Conservation (phyloP, 106 monocot species). For the Amphibolis antarctica region DNA sequence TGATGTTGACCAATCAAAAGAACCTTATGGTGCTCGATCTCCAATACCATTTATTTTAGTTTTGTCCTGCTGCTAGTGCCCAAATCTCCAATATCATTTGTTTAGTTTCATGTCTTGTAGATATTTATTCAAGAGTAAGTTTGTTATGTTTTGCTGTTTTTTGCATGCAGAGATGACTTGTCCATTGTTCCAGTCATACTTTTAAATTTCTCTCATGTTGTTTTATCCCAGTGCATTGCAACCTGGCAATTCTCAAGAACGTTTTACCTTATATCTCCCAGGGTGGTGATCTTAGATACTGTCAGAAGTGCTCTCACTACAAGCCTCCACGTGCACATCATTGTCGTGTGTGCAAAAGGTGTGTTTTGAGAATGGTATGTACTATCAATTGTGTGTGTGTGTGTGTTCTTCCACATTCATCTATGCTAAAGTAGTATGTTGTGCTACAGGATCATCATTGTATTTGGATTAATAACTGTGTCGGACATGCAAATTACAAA, state of each 20-base stretch:
- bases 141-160: no score
- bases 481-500: conserved; percentile 96
- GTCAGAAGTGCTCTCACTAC: conserved; percentile 89
- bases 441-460: conserved; percentile 92
- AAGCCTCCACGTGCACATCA: conserved; percentile 98
- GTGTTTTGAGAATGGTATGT: conserved; percentile 95
- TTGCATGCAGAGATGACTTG: not conserved
- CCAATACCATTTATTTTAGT: no score
- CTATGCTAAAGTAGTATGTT: not conserved
- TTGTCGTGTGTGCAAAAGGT: conserved; percentile 96
- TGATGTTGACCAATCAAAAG: no score
- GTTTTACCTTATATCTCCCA: conserved; percentile 8
- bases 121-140: no score
- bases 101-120: no score
- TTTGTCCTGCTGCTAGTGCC: no score
- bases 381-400: not conserved
- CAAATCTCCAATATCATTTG: no score
- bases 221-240: not conserved
- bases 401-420: not conserved
- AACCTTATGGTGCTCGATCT: no score
- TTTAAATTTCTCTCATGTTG: no score
- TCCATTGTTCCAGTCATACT: not conserved
- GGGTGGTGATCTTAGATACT: conserved; percentile 95
- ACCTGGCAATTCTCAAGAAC: not conserved
- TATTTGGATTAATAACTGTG: conserved; percentile 99